These are phyloP conservation scores for Pisolithus orientalis DNA, from an alignment of 768 basidiomycete genomes.

Conservation along the genomic window DNA sequence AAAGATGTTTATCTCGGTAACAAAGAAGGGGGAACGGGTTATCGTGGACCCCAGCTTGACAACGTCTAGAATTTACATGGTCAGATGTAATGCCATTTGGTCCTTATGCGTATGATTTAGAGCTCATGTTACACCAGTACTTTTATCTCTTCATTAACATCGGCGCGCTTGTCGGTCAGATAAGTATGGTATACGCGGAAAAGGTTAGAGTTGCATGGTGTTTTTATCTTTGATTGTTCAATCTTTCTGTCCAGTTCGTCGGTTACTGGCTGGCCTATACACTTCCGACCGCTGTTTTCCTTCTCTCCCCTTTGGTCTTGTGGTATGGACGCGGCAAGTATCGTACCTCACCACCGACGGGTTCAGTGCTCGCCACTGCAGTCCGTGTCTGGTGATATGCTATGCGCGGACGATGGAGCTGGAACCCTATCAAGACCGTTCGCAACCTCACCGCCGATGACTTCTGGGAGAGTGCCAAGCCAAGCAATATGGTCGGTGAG, in stretches of 20 bases:
- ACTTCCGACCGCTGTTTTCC: conserved; percentile 57
- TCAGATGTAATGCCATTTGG: conserved; percentile 16
- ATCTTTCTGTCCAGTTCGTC: conserved; percentile 36
- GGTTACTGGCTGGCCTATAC: conserved; percentile 65
- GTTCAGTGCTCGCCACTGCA: conserved; percentile 53
- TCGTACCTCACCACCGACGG: conserved; percentile 49
- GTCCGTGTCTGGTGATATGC: conserved; percentile 44
- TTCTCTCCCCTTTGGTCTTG: conserved; percentile 57
- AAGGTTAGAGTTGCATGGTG: conserved; percentile 31
- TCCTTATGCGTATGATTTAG: neutral
- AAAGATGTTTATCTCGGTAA: conserved; percentile 44
- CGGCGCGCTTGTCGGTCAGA: conserved; percentile 63
- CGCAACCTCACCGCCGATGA: conserved; percentile 48
- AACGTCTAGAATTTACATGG: conserved; percentile 68
- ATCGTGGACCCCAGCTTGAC: conserved; percentile 71
- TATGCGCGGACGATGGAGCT: conserved; percentile 45
- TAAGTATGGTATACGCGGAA: conserved; percentile 62
- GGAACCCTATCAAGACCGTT: conserved; percentile 44
- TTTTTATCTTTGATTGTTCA: conserved; percentile 3
- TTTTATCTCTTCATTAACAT: conserved; percentile 73
- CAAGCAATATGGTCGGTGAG: conserved; percentile 41
- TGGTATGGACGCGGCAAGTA: conserved; percentile 50
- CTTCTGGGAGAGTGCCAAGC: conserved; percentile 73
- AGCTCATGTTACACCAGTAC: conserved; percentile 31
- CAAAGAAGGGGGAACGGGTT: conserved; percentile 56